Conservation (phyloP, 306 rosid species). For the Malus orientalis region DNA sequence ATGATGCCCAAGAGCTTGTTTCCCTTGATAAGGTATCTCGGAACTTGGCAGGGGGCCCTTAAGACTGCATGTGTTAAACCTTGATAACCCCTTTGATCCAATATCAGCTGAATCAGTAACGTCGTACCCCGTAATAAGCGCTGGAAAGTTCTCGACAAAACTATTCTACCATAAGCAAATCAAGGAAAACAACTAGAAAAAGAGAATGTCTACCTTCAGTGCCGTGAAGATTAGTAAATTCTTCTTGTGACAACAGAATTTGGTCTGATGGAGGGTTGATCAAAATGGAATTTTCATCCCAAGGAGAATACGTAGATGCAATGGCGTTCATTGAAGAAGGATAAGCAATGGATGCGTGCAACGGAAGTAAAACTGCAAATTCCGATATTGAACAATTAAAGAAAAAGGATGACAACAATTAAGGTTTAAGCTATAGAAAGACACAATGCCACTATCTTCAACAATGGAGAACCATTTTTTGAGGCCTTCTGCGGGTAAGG, state of each 20-base stretch:
- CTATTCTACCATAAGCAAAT: conserved; percentile 1
- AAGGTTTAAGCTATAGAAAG: conserved; percentile 12
- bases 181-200: not conserved
- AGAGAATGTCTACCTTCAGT: conserved; percentile 43
- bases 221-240: conserved; percentile 38
- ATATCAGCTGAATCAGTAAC: conserved; percentile 79
- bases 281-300: conserved; percentile 67
- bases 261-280: conserved; percentile 36
- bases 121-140: conserved; percentile 32
- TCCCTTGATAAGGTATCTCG: conserved; percentile 46
- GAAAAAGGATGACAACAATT: not conserved
- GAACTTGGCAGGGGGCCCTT: conserved; percentile 33
- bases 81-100: conserved; percentile 55
- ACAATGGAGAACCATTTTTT: conserved; percentile 54
- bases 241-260: conserved; percentile 38
- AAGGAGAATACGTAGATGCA: conserved; percentile 43
- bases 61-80: conserved; percentile 29
- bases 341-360: conserved; percentile 62
- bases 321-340: conserved; percentile 51
- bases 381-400: conserved; percentile 21
- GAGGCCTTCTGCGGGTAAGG: conserved; percentile 95
- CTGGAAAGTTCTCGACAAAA: conserved; percentile 36
- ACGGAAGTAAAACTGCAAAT: conserved; percentile 60
- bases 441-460: conserved; percentile 9
- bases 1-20: conserved; percentile 43